Base-by-base conservation (phyloP, 2,329 filamentous ascomycete genomes). In the Raffaelea albimanens region DNA sequence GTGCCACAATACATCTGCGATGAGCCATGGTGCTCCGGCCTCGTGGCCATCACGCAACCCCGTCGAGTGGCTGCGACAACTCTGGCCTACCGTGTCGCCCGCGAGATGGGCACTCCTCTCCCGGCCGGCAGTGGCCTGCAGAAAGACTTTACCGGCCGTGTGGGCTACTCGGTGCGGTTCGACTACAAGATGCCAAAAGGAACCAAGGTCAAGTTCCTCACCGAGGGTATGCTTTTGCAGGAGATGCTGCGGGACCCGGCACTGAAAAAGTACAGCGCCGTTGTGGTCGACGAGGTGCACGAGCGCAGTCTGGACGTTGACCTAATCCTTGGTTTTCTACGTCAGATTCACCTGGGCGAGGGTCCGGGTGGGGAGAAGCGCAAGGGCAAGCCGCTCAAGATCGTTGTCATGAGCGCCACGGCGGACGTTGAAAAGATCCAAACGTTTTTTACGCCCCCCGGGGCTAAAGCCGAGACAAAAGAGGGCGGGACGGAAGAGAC, bases 361-460 rank as follows among this genome's bases (percentile, higher is more conserved):
- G n/a, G 39, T 36, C 14, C 38, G 39, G 5, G 18, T 40, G 36
- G 43, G 51, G 76, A 40, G 81, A 81, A 45, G 8, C 78, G 85
- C 4, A 81, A 83, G 8, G 85, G 85, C 5, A 69, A 84, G 25
- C 82, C 85, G 1, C 68, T 98, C 48, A 97, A 95, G 63, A 81
- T 97, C 3, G 78, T 95, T 31, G 79, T 97, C 60, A 98, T 98
- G 93, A 96, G 90, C 73, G 93, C 93, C 44, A 98, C 93, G 7
- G 87, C 89, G 34, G 87, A 97, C 62, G 82, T 95, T 49, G 83
- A 91, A 51, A 80, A 76, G 48, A 80, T 97, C 29, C 73, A 79
- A n/a, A 40, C 69, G 70, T 0, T 97, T 95, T 62, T 96, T 97
- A 67, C 13, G 14, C 5, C 34, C 5, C 8, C 34, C 34, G 13